Conservation (phyloP, 2,329 filamentous ascomycete species). For the Colletotrichum phormii region DNA sequence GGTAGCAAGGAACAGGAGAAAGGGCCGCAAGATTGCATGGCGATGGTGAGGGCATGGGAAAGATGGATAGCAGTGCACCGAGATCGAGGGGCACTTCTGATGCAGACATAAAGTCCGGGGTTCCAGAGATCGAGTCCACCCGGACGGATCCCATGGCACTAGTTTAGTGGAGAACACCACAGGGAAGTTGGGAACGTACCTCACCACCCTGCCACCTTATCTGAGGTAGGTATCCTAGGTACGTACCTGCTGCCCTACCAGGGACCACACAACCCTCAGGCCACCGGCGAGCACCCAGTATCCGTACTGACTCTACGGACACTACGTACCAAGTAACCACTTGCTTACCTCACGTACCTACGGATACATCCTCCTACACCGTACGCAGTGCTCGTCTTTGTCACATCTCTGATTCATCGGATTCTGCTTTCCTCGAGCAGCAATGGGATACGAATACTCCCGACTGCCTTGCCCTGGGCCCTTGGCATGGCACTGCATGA, state of each 20-base stretch:
- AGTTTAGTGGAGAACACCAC: not conserved
- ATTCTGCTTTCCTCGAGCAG: not conserved
- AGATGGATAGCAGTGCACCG: slow-evolving; percentile 3
- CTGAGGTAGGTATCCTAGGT: too few relatives aligned
- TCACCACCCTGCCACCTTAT: not conserved
- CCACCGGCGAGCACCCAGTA: not conserved
- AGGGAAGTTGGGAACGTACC: not conserved
- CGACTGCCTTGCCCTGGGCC: not conserved
- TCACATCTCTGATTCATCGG: not conserved
- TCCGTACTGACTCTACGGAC: too few relatives aligned
- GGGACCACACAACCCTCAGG: not conserved
- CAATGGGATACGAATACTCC: not conserved
- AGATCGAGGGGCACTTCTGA: slow-evolving; percentile 29
- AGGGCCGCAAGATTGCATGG: slow-evolving; percentile 4
- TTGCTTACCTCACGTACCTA: not conserved
- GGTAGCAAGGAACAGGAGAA: not conserved
- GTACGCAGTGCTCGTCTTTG: not conserved
- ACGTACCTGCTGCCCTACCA: not conserved
- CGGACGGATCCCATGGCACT: slow-evolving; percentile 20
- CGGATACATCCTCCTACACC: not conserved
- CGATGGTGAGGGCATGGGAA: slow-evolving; percentile 31
- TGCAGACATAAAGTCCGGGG: slow-evolving; percentile 30
- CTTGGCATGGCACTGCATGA: not conserved
- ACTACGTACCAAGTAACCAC: too few relatives aligned
- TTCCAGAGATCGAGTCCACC: slow-evolving; percentile 31